phyloP scores from a whole-genome alignment of 2,329 filamentous ascomycete genomes.

The Aureobasidium sp. region DNA sequence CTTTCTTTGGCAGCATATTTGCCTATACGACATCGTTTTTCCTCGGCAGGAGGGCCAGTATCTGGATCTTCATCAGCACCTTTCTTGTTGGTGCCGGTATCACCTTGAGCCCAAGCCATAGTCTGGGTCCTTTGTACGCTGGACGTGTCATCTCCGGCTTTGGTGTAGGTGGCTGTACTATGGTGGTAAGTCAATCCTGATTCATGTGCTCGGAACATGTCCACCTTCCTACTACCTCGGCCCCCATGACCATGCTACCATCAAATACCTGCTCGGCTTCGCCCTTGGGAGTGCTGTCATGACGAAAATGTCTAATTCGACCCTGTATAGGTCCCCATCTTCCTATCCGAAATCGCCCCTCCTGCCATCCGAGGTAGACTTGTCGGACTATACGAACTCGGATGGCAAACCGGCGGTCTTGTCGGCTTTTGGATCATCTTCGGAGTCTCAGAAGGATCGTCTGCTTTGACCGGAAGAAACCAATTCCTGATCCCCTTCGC shows the following conservation, averaged over 20 bases:
- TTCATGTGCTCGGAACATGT: neutral
- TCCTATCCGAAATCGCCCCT: constrained; percentile 50
- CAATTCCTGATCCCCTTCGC: constrained; percentile 46
- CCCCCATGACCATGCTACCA: neutral
- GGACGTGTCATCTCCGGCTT: constrained; percentile 50
- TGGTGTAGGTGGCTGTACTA: constrained; percentile 48
- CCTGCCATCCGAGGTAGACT: constrained; percentile 51
- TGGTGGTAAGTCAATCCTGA: constrained; percentile 31
- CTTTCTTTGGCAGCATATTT: constrained; percentile 68
- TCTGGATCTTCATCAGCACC: constrained; percentile 52
- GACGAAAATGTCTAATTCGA: neutral
- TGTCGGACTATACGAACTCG: constrained; percentile 51
- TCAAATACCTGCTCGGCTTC: neutral
- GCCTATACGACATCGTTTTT: constrained; percentile 60
- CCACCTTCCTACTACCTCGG: neutral
- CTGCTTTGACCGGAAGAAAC: constrained; percentile 32
- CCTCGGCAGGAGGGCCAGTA: constrained; percentile 57
- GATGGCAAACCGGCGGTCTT: constrained; percentile 46
- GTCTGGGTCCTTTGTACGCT: constrained; percentile 53
- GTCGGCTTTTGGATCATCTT: constrained; percentile 46
- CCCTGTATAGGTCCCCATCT: constrained; percentile 39
- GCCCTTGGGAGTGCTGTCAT: neutral
- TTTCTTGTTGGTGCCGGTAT: constrained; percentile 65
- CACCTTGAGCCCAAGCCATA: constrained; percentile 56
- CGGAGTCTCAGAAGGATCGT: constrained; percentile 33